These are phyloP conservation scores for Lenwebbia sp. DNA, from an alignment of 345 rosid species.

Conservation along the genomic window DNA sequence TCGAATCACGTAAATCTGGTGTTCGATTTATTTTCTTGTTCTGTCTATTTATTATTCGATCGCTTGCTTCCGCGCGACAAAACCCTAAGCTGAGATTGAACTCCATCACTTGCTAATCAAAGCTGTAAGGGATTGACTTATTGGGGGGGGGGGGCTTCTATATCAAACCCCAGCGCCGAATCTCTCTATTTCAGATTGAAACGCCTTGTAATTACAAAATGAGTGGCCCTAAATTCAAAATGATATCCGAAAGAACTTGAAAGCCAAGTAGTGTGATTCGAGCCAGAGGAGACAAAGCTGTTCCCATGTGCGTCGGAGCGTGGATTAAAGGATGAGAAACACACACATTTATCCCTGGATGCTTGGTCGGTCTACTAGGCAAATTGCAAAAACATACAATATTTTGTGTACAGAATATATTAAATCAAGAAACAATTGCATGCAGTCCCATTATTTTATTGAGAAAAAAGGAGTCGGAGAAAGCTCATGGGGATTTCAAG, in stretches of 20 bases:
- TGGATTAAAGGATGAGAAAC: not conserved
- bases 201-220: not conserved
- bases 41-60: too few relatives aligned
- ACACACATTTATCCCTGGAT: not conserved
- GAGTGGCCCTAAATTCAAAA: not conserved
- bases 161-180: not conserved
- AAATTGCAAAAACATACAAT: not conserved
- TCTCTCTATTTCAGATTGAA: not conserved
- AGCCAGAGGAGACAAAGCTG: conserved; percentile 30
- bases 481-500: not conserved
- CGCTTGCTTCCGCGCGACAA: too few relatives aligned
- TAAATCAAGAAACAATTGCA: not conserved
- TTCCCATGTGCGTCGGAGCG: conserved; percentile 25
- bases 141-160: not conserved
- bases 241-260: not conserved
- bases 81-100: not conserved
- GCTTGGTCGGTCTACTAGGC: not conserved
- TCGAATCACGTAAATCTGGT: too few relatives aligned
- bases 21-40: too few relatives aligned
- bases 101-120: not conserved
- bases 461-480: not conserved
- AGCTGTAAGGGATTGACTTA: not conserved
- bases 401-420: not conserved
- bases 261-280: conserved; percentile 15
- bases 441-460: not conserved